Evolutionary conservation across 495 filamentous ascomycete genomes (phyloP), one percentile per base, ranked within the genome.

Genomic region (Podospora appendiculata): DNA sequence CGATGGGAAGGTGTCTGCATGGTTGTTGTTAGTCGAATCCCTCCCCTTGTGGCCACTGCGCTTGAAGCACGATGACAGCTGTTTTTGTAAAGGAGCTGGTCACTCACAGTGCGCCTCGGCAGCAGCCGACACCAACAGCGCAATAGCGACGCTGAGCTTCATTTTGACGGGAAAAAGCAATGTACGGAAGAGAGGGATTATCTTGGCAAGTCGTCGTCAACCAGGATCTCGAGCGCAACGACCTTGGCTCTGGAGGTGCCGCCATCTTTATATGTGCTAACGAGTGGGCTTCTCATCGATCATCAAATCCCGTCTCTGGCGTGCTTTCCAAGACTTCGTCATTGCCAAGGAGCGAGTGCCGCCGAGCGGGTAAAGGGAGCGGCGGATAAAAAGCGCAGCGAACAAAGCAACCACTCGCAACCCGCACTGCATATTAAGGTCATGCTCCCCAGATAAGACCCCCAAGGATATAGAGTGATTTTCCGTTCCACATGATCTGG

Each of bases 91-190:
- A n/a, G n/a, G n/a, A n/a, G n/a, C n/a, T n/a, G 5, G 25, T 25
- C 13, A 62, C 64, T 46, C 57, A 75, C 71, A 75, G 52, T 75
- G 72, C 3, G 66, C 69, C 62, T 72, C 70, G 45, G 63, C 70
- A 41, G 57, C 48, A 42, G 63, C 63, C 6, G 64, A 54, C 41
- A 44, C 62, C 38, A 75, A 61, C 48, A 71, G 50, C 10, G 58
- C 48, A 43, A 71, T 40, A 42, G 62, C 64, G 49, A 60, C 41
- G 46, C 49, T 62, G 36, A 65, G 51, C 61, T 75, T 73, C 70
- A 73, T 75, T 14, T 48, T 63, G 32, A 12, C 12, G 19, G 3
- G 4, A 12, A 8, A 12, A 13, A 47, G 11, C 11, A 8, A 9
- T 8, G 17, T 33, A 17, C 17, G 10, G 1, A 48, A 9, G 32